Base-by-base conservation (phyloP, 371 early-diverging fungal genomes). In the Sporodiniella umbellata region DNA sequence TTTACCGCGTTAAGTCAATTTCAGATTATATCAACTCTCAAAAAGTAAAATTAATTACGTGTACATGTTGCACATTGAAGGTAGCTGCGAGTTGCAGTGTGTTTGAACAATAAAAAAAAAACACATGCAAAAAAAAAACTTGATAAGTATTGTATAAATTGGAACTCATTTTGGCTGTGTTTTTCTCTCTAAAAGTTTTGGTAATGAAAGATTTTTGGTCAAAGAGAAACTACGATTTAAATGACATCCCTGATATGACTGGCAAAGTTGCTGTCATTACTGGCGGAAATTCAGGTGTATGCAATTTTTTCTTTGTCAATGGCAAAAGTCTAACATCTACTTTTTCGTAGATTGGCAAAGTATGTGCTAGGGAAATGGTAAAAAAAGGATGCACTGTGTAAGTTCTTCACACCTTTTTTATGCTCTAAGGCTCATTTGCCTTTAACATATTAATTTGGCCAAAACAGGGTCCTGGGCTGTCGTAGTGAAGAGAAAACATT, bases 191-290 rank as follows among this genome's bases (percentile, higher is more conserved):
- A 18, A 12, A 17, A 28, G 2, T 25, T 43, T 43, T n/a, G 26
- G 2, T 31, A 23, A 48, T 25, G 12, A 45, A 44, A 38, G 56
- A 56, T 24, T 38, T 26, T 8, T 57, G 47, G 35, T 44, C 58
- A 28, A 58, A 48, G 18, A 48, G 49, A 53, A 58, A 42, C 17
- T 61, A 45, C 33, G 46, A 45, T 15, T 51, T 65, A 7, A 66
- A 78, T 6, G 40, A 71, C 18, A 81, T 88, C 38, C 87, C 89
- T n/a, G 75, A 83, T 57, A 72, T 86, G 23, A 53, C 72, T 17
- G 84, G 81, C 26, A 86, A 86, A 66, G 51, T 76, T 42, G 84
- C 83, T 24, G 75, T 92, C 22, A 83, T 92, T 23, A 89, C 89
- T 17, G 92, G 92, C 23, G 84, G 79, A 10, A 85, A 78, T 54